phyloP scores from a whole-genome alignment of 139 green algal genomes.

The Auxenochlorella pyrenoidosa region DNA sequence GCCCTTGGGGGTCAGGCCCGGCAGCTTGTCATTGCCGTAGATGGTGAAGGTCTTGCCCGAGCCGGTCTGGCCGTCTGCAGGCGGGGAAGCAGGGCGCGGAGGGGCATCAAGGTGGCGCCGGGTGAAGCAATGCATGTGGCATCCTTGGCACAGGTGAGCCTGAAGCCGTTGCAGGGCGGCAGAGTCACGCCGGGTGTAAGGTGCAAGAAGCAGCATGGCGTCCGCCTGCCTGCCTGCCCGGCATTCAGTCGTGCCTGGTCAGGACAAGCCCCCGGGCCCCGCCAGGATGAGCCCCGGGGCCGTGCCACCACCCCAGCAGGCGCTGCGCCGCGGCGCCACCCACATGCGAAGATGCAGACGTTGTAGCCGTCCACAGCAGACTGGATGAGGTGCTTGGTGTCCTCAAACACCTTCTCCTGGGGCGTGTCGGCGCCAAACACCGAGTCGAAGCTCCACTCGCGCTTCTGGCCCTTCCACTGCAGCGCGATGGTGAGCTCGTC shows the following conservation, averaged over 20 bases:
- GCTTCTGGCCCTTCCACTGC: constrained; percentile 93
- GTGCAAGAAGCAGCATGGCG: too few species aligned
- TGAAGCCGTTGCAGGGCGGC: too few species aligned
- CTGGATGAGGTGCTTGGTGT: constrained; percentile 97
- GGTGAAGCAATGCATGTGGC: too few species aligned
- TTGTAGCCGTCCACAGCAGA: constrained; percentile 90
- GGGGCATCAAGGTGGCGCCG: too few species aligned
- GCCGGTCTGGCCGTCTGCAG: constrained; percentile 79
- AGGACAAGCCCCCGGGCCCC: too few species aligned
- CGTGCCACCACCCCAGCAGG: too few species aligned
- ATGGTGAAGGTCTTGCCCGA: constrained; percentile 94
- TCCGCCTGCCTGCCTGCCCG: too few species aligned
- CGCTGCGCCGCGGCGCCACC: neutral
- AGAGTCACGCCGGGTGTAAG: too few species aligned
- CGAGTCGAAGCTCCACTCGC: constrained; percentile 93
- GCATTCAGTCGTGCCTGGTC: too few species aligned
- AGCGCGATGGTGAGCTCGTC: constrained; percentile 92
- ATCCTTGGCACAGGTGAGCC: too few species aligned
- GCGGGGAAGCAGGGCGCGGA: neutral
- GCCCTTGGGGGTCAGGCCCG: constrained; percentile 89
- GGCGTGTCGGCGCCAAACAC: constrained; percentile 71
- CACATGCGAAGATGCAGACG: constrained; percentile 74
- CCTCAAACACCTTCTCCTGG: constrained; percentile 96
- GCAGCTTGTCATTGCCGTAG: constrained; percentile 79
- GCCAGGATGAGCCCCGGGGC: too few species aligned